Evolutionary conservation across 2,329 filamentous ascomycete genomes (phyloP), one percentile per base, ranked within the genome.

Genomic region (Thermothelomyces thermophilus): DNA sequence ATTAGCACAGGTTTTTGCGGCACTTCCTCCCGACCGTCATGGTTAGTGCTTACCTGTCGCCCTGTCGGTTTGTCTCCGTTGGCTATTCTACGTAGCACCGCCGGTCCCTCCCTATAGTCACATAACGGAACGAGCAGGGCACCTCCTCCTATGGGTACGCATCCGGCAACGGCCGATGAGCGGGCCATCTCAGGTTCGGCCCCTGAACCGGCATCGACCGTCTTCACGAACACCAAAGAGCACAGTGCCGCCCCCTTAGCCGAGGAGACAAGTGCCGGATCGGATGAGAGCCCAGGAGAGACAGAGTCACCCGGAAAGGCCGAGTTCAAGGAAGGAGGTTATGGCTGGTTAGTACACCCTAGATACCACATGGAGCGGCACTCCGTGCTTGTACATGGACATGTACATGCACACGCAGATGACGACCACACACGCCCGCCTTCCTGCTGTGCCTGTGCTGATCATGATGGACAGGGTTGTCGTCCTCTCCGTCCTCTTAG

Each of bases 291-390:
- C 10, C 52, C 46, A 24, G 30, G 35, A 2, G 56, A 61, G 5
- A 60, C 56, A 5, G 61, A 61, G 17, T 56, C 57, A 10, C 54
- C 53, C 17, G 55, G 19, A n/a, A 51, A 56, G 13, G 51, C 57
- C 2, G 69, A 69, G 34, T 70, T 74, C 54, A 65, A 67, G 34
- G 77, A 82, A 58, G 79, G 79, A 35, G 79, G 79, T 19, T 82
- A 80, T 66, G 79, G 79, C 52, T 83, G 79, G 79, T 73, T 39
- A 52, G 68, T 60, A 16, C 36, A 20, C 50, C 68, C 60, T n/a
- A 19, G 31, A 9, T 10, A 13, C 22, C 7, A n/a, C n/a, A n/a
- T n/a, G n/a, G n/a, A n/a, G n/a, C n/a, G n/a, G n/a, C n/a, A n/a
- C n/a, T n/a, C n/a, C n/a, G n/a, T n/a, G n/a, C n/a, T n/a, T n/a